Conservation (phyloP, 108 stramenopile species). For the Cyclotella distinguenda region DNA sequence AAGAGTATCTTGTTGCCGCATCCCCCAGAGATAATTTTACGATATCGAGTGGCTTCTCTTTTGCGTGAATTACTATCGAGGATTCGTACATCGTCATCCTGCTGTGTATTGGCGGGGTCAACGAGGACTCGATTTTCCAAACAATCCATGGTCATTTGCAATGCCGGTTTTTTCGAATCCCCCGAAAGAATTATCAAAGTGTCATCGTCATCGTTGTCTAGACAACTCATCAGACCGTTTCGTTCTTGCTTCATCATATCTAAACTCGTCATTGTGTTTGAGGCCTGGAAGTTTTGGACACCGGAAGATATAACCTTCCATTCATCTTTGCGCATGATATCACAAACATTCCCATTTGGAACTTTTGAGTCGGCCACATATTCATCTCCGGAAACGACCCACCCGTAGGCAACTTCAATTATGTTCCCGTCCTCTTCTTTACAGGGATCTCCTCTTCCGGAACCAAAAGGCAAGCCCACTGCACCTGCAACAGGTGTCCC, state of each 20-base stretch:
- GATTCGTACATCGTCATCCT: background rate
- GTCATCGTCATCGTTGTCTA: constrained; percentile 12
- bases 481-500: constrained; percentile 64
- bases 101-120: background rate
- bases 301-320: background rate
- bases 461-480: constrained; percentile 71
- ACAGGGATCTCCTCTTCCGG: background rate
- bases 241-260: background rate
- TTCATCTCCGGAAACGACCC: constrained; percentile 1
- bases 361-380: background rate
- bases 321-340: background rate
- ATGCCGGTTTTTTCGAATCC: constrained; percentile 41
- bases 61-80: background rate
- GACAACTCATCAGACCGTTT: background rate
- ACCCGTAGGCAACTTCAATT: constrained; percentile 40
- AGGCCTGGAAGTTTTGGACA: background rate
- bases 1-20: constrained; percentile 47
- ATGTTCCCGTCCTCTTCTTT: background rate
- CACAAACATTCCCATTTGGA: background rate
- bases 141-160: constrained; percentile 38
- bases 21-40: constrained; percentile 38
- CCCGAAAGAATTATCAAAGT: constrained; percentile 33
- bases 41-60: constrained; percentile 13
- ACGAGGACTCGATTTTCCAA: constrained; percentile 20
- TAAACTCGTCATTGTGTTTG: background rate